phyloP scores from a whole-genome alignment of 2,329 filamentous ascomycete species.

The Thyridium curvatum region DNA sequence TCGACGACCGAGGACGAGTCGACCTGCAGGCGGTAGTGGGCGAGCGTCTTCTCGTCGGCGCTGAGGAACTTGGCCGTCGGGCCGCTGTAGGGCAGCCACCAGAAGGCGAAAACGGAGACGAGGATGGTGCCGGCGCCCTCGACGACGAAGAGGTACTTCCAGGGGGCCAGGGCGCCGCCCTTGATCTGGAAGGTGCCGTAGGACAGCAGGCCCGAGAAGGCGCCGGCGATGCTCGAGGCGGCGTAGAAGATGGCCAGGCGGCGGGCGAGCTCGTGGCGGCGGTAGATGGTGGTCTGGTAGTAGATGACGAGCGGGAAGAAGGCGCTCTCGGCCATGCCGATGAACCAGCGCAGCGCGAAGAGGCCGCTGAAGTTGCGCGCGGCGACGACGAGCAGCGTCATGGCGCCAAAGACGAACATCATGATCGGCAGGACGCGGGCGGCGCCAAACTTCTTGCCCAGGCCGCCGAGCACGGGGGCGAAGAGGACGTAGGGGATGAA shows the following conservation, averaged over 20 bases:
- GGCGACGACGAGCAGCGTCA: slow-evolving; percentile 59
- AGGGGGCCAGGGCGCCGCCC: slow-evolving; percentile 25
- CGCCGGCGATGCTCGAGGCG: slow-evolving; percentile 63
- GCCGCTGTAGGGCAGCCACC: slow-evolving; percentile 54
- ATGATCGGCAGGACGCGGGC: slow-evolving; percentile 60
- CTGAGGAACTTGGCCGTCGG: slow-evolving; percentile 60
- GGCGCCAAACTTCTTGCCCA: slow-evolving; percentile 67
- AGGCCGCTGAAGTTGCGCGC: slow-evolving; percentile 8
- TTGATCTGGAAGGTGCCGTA: slow-evolving; percentile 40
- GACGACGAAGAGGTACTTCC: slow-evolving; percentile 46
- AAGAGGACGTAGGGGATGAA: slow-evolving; percentile 71
- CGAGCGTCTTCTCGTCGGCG: slow-evolving; percentile 59
- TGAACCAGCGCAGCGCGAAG: slow-evolving; percentile 53
- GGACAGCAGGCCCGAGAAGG: slow-evolving; percentile 39
- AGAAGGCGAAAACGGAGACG: slow-evolving; percentile 57
- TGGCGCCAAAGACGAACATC: slow-evolving; percentile 60
- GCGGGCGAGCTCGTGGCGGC: slow-evolving; percentile 57
- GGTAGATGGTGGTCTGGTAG: slow-evolving; percentile 61
- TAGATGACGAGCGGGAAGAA: slow-evolving; percentile 19
- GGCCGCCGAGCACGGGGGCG: slow-evolving; percentile 51
- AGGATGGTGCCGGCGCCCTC: slow-evolving; percentile 51
- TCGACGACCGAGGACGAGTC: slow-evolving; percentile 62
- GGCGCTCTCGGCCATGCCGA: slow-evolving; percentile 47
- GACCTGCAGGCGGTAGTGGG: slow-evolving; percentile 64
- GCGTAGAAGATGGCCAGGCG: slow-evolving; percentile 70